Evolutionary conservation across 2,329 filamentous ascomycete genomes (phyloP), one percentile per base, ranked within the genome.

Genomic region (Claviceps monticola): DNA sequence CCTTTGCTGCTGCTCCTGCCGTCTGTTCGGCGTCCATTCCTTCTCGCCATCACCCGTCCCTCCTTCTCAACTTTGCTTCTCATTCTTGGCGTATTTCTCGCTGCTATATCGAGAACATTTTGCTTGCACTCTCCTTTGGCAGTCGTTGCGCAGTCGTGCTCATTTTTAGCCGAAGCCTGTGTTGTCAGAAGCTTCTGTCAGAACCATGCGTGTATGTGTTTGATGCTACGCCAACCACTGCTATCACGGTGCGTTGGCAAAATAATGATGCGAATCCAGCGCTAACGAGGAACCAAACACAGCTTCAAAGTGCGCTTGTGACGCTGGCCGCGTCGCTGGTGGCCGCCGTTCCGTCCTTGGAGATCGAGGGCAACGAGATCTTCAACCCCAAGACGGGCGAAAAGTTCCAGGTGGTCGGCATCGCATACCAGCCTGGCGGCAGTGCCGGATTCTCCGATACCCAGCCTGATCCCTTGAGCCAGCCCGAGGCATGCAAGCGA

Each of bases 351-450:
- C 72, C 72, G 54, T 66, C 78, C 9, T 73, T 84, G 49, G 71
- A 74, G 54, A 72, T 82, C 55, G 61, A 76, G 53, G 79, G 78
- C 57, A 72, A 71, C 54, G 70, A 80, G 61, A 82, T 84, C 54
- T 71, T 83, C 64, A 80, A 83, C 66, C 69, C 75, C 43, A 66
- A 68, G 53, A 78, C 73, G 21, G 78, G 78, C 54, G 71, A 79
- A 60, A 75, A 74, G 55, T 83, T 84, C 67, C 78, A 84, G 68
- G 73, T 86, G 54, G 74, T 83, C 49, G 82, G 82, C 58, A 74
- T 82, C 58, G 82, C 81, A 62, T 86, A 85, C 68, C 82, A 85
- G 64, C 82, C 82, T 44, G 82, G 80, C 55, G 82, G 82, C 56
- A 78, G 76, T 55, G 73, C 80, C 45, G 80, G 76, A 46, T 83